These are phyloP conservation scores for Phaseolus coccineus DNA, from an alignment of 331 rosid species.

Conservation along the genomic window DNA sequence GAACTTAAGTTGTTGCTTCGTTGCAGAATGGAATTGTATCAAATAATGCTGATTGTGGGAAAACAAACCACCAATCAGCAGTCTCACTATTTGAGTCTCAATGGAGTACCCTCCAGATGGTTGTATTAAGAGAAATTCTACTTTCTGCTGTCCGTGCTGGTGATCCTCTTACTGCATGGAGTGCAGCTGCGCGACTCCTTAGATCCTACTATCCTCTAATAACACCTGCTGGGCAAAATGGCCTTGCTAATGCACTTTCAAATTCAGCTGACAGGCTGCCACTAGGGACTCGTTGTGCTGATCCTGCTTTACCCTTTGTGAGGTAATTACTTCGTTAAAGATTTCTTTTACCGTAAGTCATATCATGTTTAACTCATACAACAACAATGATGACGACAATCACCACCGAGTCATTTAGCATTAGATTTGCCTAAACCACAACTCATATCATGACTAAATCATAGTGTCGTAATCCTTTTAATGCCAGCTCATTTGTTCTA, in stretches of 20 bases:
- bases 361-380: not conserved
- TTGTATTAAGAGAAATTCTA: constrained; percentile 91
- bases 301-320: constrained; percentile 93
- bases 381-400: not conserved
- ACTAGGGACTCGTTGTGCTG: constrained; percentile 90
- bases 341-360: constrained; percentile 22
- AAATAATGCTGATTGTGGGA: constrained; percentile 69
- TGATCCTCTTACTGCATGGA: constrained; percentile 99
- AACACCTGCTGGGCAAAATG: constrained; percentile 94
- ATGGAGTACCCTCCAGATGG: constrained; percentile 99
- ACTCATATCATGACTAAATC: not conserved
- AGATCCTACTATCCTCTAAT: constrained; percentile 96
- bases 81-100: constrained; percentile 93
- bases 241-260: constrained; percentile 91
- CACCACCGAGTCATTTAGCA: constrained; percentile 16
- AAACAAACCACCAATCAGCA: constrained; percentile 81
- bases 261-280: constrained; percentile 93
- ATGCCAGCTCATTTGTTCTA: constrained; percentile 18
- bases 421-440: not conserved
- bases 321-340: constrained; percentile 60
- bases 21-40: constrained; percentile 76
- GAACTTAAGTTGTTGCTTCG: constrained; percentile 44
- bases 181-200: constrained; percentile 96
- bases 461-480: constrained; percentile 7
- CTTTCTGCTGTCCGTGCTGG: constrained; percentile 95